Percentiles rank a stretch among this genome's conserved stretches.
Evolutionary conservation across 1,284 basidiomycete genomes (phyloP).

Genomic region (Sporisorium reilianum): DNA sequence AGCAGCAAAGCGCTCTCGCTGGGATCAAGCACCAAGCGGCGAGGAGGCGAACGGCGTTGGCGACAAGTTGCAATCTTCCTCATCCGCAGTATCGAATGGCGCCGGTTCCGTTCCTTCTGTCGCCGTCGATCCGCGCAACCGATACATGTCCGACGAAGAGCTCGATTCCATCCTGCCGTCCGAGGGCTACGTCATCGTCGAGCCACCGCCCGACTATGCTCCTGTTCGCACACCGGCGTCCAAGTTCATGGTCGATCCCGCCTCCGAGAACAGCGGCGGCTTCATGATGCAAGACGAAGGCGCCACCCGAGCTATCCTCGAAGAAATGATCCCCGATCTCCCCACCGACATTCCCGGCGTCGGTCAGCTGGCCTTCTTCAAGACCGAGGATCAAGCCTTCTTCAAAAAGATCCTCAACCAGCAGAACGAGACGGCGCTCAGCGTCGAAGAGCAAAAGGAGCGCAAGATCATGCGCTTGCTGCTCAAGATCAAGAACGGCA

Average conservation of each 20-base stretch:
- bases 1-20: slow-evolving; percentile 79
- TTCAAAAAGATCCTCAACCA: slow-evolving; percentile 96
- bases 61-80: slow-evolving; percentile 5
- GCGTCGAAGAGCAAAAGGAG: slow-evolving; percentile 99
- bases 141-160: slow-evolving; percentile 94
- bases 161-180: slow-evolving; percentile 89
- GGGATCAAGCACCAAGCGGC: slow-evolving; percentile 85
- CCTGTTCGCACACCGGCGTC: slow-evolving; percentile 81
- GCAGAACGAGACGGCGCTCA: slow-evolving; percentile 83
- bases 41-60: slow-evolving; percentile 30
- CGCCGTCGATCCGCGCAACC: slow-evolving; percentile 84
- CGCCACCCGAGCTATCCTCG: slow-evolving; percentile 85
- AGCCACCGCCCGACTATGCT: slow-evolving; percentile 93
- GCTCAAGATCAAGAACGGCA: slow-evolving; percentile 99
- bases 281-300: slow-evolving; percentile 97
- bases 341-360: slow-evolving; percentile 99
- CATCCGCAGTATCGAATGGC: slow-evolving; percentile 16
- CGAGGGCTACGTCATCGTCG: slow-evolving; percentile 89
- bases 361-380: slow-evolving; percentile 96
- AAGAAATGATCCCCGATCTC: slow-evolving; percentile 86
- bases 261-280: slow-evolving; percentile 77
- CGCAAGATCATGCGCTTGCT: slow-evolving; percentile 99
- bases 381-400: slow-evolving; percentile 96
- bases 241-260: slow-evolving; percentile 75
- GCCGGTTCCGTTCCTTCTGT: slow-evolving; percentile 4